Evolutionary conservation across 2,329 filamentous ascomycete species (phyloP).

Genomic region (Emydomyces testavorans): DNA sequence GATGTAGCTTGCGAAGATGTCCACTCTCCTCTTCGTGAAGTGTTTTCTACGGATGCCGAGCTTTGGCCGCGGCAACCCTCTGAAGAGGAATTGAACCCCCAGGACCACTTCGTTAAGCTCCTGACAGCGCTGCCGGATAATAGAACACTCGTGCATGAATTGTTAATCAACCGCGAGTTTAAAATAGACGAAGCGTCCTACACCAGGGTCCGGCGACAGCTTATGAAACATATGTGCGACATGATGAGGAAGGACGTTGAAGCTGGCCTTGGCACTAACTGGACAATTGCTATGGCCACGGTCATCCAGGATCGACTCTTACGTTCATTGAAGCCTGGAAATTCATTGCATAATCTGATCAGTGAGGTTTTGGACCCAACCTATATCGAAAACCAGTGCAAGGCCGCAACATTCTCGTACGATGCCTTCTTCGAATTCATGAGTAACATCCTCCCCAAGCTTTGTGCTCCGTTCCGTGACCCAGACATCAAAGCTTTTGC

Average conservation of each 20-base stretch:
- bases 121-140: slow-evolving; percentile 52
- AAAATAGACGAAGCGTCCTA: slow-evolving; percentile 43
- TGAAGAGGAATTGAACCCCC: slow-evolving; percentile 28
- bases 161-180: slow-evolving; percentile 53
- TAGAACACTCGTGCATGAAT: slow-evolving; percentile 50
- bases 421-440: slow-evolving; percentile 54
- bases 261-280: slow-evolving; percentile 43
- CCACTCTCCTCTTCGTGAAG: slow-evolving; percentile 32
- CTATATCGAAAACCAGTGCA: slow-evolving; percentile 47
- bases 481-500: slow-evolving; percentile 46
- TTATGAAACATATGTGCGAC: slow-evolving; percentile 49
- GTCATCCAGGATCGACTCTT: slow-evolving; percentile 52
- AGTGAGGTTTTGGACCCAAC: slow-evolving; percentile 50
- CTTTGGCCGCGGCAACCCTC: slow-evolving; percentile 24
- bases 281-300: slow-evolving; percentile 56
- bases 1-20: slow-evolving; percentile 20
- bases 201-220: slow-evolving; percentile 42
- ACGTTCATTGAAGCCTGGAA: slow-evolving; percentile 47
- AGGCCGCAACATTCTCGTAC: slow-evolving; percentile 51
- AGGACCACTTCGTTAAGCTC: slow-evolving; percentile 39
- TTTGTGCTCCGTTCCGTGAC: slow-evolving; percentile 55
- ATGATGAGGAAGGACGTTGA: slow-evolving; percentile 49
- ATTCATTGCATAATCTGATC: slow-evolving; percentile 50
- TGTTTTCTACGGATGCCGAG: slow-evolving; percentile 27
- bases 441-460: slow-evolving; percentile 49